These are phyloP conservation scores for Heritiera fomes DNA, from an alignment of 345 rosid genomes.

Conservation along the genomic window DNA sequence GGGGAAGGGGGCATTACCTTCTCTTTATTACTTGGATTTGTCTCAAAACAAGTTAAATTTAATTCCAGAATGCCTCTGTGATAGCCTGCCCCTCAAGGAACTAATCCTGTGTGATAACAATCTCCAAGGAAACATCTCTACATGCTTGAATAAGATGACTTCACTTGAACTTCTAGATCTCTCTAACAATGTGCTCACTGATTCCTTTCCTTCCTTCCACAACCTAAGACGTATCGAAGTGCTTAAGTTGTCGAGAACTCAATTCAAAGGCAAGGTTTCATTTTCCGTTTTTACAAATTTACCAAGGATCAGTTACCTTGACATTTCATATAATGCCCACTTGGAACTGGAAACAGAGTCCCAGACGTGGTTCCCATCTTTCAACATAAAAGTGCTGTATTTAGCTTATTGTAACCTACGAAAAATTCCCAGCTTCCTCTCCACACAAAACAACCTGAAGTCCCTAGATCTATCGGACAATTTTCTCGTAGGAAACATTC, in stretches of 20 bases:
- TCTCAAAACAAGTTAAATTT: background rate
- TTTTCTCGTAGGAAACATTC: background rate
- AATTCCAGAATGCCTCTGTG: slow-evolving; percentile 1
- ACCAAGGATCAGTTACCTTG: slow-evolving; percentile 10
- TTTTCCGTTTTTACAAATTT: slow-evolving; percentile 22
- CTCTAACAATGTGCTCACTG: background rate
- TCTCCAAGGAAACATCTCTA: background rate
- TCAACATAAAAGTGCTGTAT: background rate
- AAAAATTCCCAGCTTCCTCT: slow-evolving; percentile 12
- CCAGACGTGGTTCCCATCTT: slow-evolving; percentile 16
- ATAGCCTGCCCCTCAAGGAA: background rate
- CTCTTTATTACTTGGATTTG: slow-evolving; percentile 5
- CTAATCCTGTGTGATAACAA: background rate
- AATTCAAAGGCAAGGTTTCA: slow-evolving; percentile 3
- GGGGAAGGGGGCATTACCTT: background rate
- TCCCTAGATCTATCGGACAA: slow-evolving; percentile 18
- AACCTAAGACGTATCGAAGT: slow-evolving; percentile 22
- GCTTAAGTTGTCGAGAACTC: background rate
- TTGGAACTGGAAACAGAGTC: slow-evolving; percentile 13
- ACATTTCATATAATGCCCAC: slow-evolving; percentile 2
- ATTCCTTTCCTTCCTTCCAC: slow-evolving; percentile 12
- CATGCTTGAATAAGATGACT: slow-evolving; percentile 9
- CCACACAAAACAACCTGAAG: background rate
- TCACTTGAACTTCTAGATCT: slow-evolving; percentile 1
- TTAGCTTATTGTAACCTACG: slow-evolving; percentile 21